Evolutionary conservation across 495 filamentous ascomycete genomes (phyloP).

Genomic region (Lepidopterella palustris): DNA sequence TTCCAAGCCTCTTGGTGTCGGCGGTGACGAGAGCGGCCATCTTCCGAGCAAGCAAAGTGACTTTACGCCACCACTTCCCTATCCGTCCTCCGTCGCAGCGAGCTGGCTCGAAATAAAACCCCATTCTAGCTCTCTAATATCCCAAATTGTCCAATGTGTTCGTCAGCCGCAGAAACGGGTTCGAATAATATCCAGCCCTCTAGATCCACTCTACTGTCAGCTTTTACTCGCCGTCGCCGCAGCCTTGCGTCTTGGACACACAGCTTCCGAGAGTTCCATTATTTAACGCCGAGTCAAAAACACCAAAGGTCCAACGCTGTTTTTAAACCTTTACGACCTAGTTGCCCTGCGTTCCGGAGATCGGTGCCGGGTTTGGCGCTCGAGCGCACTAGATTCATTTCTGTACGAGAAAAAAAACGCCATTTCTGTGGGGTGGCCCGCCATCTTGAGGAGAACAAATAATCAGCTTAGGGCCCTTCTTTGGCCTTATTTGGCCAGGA

Average conservation of each 20-base stretch:
- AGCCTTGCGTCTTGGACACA: not conserved
- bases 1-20: not conserved
- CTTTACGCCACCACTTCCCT: slow-evolving; percentile 9
- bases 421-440: not conserved
- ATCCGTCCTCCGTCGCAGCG: slow-evolving; percentile 13
- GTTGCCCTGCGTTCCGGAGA: not conserved
- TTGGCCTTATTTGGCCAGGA: not conserved
- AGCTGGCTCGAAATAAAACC: slow-evolving; percentile 5
- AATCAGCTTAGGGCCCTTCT: too few relatives aligned
- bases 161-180: not conserved
- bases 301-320: not conserved
- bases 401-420: slow-evolving; percentile 4
- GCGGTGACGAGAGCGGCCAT: not conserved
- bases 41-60: not conserved
- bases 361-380: not conserved
- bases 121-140: not conserved
- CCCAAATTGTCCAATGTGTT: not conserved
- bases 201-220: not conserved
- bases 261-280: not conserved
- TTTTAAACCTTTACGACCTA: not conserved
- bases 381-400: not conserved
- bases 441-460: not conserved
- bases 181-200: not conserved
- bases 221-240: not conserved
- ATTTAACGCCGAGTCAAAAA: not conserved